A percentile compares a stretch with the other conserved stretches of the same genome.
phyloP scores from a whole-genome alignment of 331 rosid genomes.

The Rhamnella rubrinervis region DNA sequence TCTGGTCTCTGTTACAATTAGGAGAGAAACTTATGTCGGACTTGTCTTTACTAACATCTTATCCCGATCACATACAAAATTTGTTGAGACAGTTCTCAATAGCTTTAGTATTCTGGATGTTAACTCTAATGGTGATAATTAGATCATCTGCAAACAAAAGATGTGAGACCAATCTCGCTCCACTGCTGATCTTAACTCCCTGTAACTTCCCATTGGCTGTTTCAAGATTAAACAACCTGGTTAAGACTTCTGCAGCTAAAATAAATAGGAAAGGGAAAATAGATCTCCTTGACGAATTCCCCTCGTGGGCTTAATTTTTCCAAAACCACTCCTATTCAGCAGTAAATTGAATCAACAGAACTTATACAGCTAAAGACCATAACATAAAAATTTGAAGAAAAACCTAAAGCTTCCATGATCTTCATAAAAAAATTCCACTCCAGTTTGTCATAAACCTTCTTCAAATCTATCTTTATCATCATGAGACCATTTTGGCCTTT shows the following conservation, averaged over 20 bases:
- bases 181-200: too few relatives aligned
- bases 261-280: too few relatives aligned
- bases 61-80: neutral
- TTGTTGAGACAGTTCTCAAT: neutral
- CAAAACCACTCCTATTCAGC: too few relatives aligned
- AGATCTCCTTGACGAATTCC: too few relatives aligned
- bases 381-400: neutral
- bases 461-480: neutral
- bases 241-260: too few relatives aligned
- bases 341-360: too few relatives aligned
- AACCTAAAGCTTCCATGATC: neutral
- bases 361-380: too few relatives aligned
- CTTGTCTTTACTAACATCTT: neutral
- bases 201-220: too few relatives aligned
- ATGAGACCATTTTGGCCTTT: too few relatives aligned
- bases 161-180: too few relatives aligned
- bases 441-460: neutral
- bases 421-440: neutral
- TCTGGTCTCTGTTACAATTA: neutral
- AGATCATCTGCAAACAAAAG: neutral
- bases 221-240: too few relatives aligned
- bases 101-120: fast-evolving
- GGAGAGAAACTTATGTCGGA: neutral
- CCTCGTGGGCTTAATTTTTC: too few relatives aligned
- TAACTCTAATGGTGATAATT: neutral